These are phyloP conservation scores for Trypanosoma caninum DNA, from an alignment of 208 protist species.

Conservation along the genomic window DNA sequence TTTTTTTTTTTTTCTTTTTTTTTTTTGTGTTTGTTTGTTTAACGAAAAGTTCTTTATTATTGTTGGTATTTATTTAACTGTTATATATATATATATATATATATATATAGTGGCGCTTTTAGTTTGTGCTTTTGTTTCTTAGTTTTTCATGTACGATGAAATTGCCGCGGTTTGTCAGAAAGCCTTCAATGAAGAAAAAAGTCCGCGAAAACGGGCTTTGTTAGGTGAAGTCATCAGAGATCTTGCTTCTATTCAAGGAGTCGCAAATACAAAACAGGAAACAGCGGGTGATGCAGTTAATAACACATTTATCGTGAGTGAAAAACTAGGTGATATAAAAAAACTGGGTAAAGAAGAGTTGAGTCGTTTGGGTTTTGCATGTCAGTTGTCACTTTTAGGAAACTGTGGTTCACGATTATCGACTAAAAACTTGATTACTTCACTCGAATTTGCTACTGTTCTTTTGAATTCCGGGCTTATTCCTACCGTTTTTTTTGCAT, in stretches of 20 bases:
- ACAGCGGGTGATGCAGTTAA: conserved; percentile 18
- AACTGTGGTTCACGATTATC: conserved; percentile 31
- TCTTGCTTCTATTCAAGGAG: conserved; percentile 1
- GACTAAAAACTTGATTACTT: conserved; percentile 30
- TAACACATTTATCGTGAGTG: background rate
- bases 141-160: conserved; percentile 22
- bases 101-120: no score
- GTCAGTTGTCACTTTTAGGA: conserved; percentile 37
- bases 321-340: no score
- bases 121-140: no score
- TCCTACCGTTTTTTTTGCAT: conserved; percentile 31
- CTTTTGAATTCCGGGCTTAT: conserved; percentile 54
- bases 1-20: conserved; percentile 7
- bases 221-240: conserved; percentile 7
- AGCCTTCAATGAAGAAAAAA: conserved; percentile 48
- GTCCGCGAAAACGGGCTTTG: conserved; percentile 19
- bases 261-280: background rate
- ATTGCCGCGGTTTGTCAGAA: conserved; percentile 35
- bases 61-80: conserved; percentile 9
- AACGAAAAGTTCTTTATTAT: conserved; percentile 24
- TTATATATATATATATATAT: conserved; percentile 9
- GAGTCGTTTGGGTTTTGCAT: conserved; percentile 48
- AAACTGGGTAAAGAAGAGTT: no score
- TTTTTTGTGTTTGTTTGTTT: conserved; percentile 23
- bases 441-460: conserved; percentile 55